Conservation (phyloP, 208 protist genomes). For the Trypanosoma rangeli region DNA sequence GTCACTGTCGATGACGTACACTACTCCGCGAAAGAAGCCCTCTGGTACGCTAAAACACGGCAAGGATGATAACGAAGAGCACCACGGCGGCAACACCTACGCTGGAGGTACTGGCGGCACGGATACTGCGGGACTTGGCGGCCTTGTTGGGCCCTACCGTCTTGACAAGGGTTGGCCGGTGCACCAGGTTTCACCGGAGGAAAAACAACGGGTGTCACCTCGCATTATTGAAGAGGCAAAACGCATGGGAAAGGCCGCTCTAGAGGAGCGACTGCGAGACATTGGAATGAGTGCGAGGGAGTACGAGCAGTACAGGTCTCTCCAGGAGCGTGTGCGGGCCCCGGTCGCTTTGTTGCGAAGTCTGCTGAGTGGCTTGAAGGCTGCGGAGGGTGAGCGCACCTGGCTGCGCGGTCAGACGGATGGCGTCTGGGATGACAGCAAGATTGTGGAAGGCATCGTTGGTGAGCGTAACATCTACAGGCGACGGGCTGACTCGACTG, state of each 20-base stretch:
- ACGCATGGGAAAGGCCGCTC: constrained; percentile 74
- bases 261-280: constrained; percentile 61
- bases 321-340: constrained; percentile 63
- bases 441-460: constrained; percentile 91
- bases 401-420: constrained; percentile 90
- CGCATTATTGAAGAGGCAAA: constrained; percentile 76
- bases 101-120: constrained; percentile 89
- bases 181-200: constrained; percentile 86
- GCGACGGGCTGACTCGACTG: constrained; percentile 74
- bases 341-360: constrained; percentile 65
- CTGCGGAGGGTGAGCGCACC: constrained; percentile 79
- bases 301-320: constrained; percentile 56
- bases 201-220: constrained; percentile 81
- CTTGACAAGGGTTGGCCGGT: constrained; percentile 87
- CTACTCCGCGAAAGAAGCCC: constrained; percentile 63
- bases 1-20: constrained; percentile 78
- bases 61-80: constrained; percentile 86
- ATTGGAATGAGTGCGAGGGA: constrained; percentile 79
- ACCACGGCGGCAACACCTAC: constrained; percentile 93
- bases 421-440: constrained; percentile 91
- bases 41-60: constrained; percentile 87
- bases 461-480: constrained; percentile 93
- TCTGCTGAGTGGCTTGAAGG: constrained; percentile 77
- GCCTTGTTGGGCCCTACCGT: constrained; percentile 87
- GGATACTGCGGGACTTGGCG: constrained; percentile 85